phyloP scores from a whole-genome alignment of 176 grass and related monocot species.

The Calamus simplicifolius region DNA sequence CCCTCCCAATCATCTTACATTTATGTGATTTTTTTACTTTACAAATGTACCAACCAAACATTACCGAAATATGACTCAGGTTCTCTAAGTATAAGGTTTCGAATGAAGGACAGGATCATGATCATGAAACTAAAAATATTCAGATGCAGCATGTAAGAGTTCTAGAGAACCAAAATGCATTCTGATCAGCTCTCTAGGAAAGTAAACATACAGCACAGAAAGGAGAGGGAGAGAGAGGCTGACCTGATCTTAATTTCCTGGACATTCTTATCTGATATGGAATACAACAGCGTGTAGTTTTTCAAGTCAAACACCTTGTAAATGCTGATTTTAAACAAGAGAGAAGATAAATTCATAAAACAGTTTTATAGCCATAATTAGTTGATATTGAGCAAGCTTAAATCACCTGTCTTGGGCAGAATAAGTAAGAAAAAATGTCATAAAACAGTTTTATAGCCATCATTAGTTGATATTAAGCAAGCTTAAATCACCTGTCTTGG shows the following conservation, averaged over 20 bases:
- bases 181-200: no score
- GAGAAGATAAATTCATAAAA: no score
- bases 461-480: slow-evolving; percentile 4
- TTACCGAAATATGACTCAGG: no score
- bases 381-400: slow-evolving; percentile 14
- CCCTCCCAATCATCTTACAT: no score
- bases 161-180: no score
- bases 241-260: slow-evolving; percentile 99
- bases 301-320: slow-evolving; percentile 99
- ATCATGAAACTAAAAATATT: no score
- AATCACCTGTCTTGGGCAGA: slow-evolving; percentile 88
- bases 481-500: slow-evolving; percentile 64
- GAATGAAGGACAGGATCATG: no score
- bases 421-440: slow-evolving; percentile 30
- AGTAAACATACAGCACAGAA: background rate
- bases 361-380: background rate
- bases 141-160: no score
- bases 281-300: slow-evolving; percentile 83
- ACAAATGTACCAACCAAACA: no score
- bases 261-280: slow-evolving; percentile 83
- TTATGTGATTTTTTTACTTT: no score
- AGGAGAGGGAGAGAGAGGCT: background rate
- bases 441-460: no score
- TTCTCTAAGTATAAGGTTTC: no score
- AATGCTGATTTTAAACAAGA: slow-evolving; percentile 32